Evolutionary conservation across 805 yeast species (phyloP), one percentile per base, ranked within the genome.

Genomic region (Yarrowia sp.): DNA sequence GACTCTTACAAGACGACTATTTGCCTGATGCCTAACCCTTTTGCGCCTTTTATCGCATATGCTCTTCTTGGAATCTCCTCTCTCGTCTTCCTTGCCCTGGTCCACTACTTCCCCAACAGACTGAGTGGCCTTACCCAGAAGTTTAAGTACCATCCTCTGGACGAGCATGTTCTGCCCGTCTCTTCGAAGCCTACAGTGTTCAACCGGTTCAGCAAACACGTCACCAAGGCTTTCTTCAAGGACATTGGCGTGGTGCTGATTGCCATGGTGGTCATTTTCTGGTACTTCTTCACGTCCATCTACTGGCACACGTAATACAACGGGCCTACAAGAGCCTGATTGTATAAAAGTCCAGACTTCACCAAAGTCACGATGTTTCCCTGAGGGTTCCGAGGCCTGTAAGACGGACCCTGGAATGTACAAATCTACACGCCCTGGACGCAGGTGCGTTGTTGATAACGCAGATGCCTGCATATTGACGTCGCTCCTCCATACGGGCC

Each of bases 21-120:
- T 21, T 73, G 76, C 60, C 60, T 70, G 6, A 65, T 69, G 64
- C 71, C 70, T 1, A 63, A 68, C 6, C 77, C 77, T 0, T 69
- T 71, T 59, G 38, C 44, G 21, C 71, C 76, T 3, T 65, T 73
- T 42, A 60, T 66, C 5, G 41, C 68, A 21, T 73, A 73, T 51
- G 71, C 8, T 2, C 5, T 55, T 27, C n/a, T 38, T 19, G 61
- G 47, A 8, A 21, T 55, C 14, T 18, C 21, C 2, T 27, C 61
- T 19, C n/a, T 39, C 1, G 38, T 31, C 6, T 39, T 55, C 16
- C 38, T 55, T 4, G 25, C 18, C 12, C 36, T 55, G 12, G 61
- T 55, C 8, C 61, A 55, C 27, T 39, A 29, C 36, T 55, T 55
- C 16, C 61, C 61, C 9, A 12, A 32, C n/a, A 5, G 19, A 2